Percentiles rank a stretch among this genome's conserved stretches.
phyloP scores from a whole-genome alignment of 306 rosid species.

The Glycyrrhiza uralensis region DNA sequence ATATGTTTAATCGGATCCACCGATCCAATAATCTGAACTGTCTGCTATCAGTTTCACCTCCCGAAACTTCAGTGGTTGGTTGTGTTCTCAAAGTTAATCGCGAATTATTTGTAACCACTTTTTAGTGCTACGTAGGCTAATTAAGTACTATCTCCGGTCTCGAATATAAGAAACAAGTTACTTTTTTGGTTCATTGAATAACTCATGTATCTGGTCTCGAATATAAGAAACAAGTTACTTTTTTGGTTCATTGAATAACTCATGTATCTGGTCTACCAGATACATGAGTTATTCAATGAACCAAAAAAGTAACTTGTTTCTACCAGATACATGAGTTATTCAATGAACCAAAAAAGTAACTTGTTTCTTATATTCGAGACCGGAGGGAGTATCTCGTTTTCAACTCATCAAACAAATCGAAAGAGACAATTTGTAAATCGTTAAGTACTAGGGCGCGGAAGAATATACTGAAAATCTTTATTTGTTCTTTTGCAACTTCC shows the following conservation, averaged over 20 bases:
- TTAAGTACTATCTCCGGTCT: no score
- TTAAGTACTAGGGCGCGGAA: neutral
- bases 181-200: no score
- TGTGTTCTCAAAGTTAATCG: neutral
- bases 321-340: no score
- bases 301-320: no score
- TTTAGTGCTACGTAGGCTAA: constrained; percentile 20
- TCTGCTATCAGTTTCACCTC: neutral
- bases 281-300: no score
- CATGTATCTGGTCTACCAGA: no score
- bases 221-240: no score
- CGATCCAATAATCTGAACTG: neutral
- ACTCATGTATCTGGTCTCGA: no score
- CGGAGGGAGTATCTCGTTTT: neutral
- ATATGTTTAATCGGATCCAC: neutral
- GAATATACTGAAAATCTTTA: constrained; percentile 29
- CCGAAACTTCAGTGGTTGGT: neutral
- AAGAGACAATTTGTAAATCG: constrained; percentile 18
- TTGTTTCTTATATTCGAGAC: no score
- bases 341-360: no score
- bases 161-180: no score
- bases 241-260: no score
- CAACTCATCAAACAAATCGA: neutral
- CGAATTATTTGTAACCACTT: constrained; percentile 20
- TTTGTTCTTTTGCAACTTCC: neutral